Evolutionary conservation across 129 eudicot species (phyloP).

Genomic region (Flaveria bidentis): DNA sequence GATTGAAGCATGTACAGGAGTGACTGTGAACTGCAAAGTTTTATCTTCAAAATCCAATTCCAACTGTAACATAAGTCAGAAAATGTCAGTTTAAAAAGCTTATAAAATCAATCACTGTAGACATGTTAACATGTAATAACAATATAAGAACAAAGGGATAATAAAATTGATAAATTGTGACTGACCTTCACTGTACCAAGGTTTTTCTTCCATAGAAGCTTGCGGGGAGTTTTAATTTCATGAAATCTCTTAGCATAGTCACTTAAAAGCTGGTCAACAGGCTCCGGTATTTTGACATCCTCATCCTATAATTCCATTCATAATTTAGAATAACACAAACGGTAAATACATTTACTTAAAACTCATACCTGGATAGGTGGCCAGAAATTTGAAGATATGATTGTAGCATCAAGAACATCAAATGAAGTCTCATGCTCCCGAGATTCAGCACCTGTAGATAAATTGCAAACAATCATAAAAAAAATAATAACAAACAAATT

Average conservation of each 20-base stretch:
- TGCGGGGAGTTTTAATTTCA: conserved; percentile 96
- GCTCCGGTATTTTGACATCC: conserved; percentile 65
- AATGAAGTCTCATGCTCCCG: conserved; percentile 52
- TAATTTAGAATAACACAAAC: conserved; percentile 9
- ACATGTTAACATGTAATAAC: background rate
- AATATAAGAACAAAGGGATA: background rate
- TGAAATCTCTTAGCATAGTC: conserved; percentile 84
- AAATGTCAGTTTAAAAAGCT: background rate
- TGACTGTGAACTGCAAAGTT: conserved; percentile 70
- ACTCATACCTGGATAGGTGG: conserved; percentile 88
- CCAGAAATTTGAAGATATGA: conserved; percentile 98
- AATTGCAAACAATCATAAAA: conserved; percentile 20
- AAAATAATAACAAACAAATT: conserved; percentile 19
- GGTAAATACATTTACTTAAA: background rate
- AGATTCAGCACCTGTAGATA: conserved; percentile 39
- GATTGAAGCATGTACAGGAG: conserved; percentile 91
- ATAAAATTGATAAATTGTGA: background rate
- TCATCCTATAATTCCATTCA: conserved; percentile 65
- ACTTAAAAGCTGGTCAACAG: conserved; percentile 69
- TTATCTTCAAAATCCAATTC: conserved; percentile 91
- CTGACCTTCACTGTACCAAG: conserved; percentile 97
- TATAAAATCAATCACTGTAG: background rate
- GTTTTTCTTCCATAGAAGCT: conserved; percentile 93
- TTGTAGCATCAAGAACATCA: conserved; percentile 70
- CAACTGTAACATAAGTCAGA: conserved; percentile 45